Percentiles rank a stretch among this genome's conserved stretches.
Evolutionary conservation across 139 green algal species (phyloP).

Genomic region (Pseudopediastrum boryanum): DNA sequence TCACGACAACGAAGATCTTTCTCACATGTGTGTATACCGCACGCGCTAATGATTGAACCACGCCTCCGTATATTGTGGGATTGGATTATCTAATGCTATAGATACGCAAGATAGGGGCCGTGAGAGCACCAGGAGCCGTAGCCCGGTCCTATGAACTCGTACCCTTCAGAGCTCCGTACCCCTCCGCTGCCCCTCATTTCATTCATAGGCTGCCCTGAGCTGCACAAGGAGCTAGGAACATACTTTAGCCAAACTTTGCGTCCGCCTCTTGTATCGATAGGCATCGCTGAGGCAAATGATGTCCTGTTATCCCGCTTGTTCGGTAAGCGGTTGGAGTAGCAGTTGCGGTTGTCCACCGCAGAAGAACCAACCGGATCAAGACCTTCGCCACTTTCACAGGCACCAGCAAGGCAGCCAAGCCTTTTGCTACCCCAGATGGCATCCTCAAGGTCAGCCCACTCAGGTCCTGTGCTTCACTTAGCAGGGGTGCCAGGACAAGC

Average conservation of each 20-base stretch:
- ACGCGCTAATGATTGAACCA: too few species aligned
- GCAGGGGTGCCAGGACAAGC: neutral
- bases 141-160: constrained; percentile 20
- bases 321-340: constrained; percentile 2
- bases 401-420: neutral
- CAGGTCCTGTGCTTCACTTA: neutral
- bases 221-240: constrained; percentile 36
- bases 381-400: constrained; percentile 16
- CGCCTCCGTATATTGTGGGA: too few species aligned
- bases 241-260: constrained; percentile 13
- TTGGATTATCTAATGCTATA: too few species aligned
- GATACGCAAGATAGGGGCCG: too few species aligned
- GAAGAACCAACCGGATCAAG: neutral
- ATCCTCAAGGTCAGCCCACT: constrained; percentile 30
- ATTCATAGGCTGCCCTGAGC: constrained; percentile 23
- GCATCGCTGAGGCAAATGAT: constrained; percentile 26
- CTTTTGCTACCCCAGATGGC: constrained; percentile 31
- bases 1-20: too few species aligned
- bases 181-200: constrained; percentile 34
- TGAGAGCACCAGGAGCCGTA: too few species aligned
- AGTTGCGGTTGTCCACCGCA: neutral
- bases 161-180: constrained; percentile 26
- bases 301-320: constrained; percentile 22
- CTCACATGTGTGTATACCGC: too few species aligned
- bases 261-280: constrained; percentile 25